Base-by-base conservation (phyloP, 1,284 basidiomycete species). In the Rugosomyces carneus region DNA sequence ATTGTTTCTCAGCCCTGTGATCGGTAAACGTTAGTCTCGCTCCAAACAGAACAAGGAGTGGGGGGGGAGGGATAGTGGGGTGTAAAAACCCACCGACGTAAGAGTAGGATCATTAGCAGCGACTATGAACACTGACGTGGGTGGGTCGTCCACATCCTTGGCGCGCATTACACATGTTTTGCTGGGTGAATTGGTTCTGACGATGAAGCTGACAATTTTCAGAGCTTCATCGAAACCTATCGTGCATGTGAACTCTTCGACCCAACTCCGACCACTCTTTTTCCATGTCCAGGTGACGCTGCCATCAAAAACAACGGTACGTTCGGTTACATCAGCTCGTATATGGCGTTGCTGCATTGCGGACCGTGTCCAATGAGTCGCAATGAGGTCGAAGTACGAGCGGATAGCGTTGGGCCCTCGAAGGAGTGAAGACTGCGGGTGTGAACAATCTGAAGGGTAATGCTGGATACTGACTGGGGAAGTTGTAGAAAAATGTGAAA, bases 311-410 rank as follows among this genome's bases (percentile, higher is more conserved):
- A 58, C 51, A n/a, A 67, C 65, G 18, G 58, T 58, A 13, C 60
- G 56, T 1, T 55, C 45, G 2, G 48, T 52, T 2, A 54, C 40
- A 29, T 65, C 57, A 6, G 53, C 45, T 44, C 50, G 20, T 31
- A 60, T 38, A 47, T 54, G 44, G 45, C 60, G 52, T 18, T 52
- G 48, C 44, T 56, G 21, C n/a, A 62, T 51, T 16, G 62, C 53
- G 0, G 61, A 57, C 6, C 69, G 66, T 5, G 56, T 60, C 65
- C 66, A 73, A 50, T 72, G 62, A 1, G 69, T 70, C 9, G 67
- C 62, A 16, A 72, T 54, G 35, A 73, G 57, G 53, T 74, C 71
- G 42, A 73, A 71, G 49, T 73, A 74, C 0, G 72, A 74, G 13
- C 71, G 66, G 27, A 73, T 58, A 11, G 69, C 72, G 44, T 72